These are phyloP conservation scores for Penicillium expansum DNA, from an alignment of 2,329 filamentous ascomycete species.

Conservation along the genomic window DNA sequence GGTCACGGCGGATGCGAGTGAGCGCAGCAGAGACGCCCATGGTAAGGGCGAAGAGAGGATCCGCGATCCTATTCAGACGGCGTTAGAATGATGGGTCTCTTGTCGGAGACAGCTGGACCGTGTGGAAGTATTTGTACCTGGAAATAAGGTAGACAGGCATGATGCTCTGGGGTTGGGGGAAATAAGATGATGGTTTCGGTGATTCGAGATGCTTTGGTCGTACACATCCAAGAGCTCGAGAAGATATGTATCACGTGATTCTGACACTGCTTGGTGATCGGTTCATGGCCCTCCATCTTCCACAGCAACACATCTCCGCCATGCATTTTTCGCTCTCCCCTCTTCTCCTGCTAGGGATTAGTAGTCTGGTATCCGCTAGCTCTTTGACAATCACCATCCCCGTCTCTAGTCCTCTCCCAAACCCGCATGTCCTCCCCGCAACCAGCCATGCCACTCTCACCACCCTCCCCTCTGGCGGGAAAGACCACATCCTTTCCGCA, in stretches of 20 bases:
- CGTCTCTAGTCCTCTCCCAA: constrained; percentile 44
- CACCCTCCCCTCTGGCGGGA: constrained; percentile 36
- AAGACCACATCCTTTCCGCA: constrained; percentile 56
- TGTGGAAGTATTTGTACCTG: constrained; percentile 30
- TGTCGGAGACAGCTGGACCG: background rate
- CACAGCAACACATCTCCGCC: background rate
- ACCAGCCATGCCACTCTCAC: constrained; percentile 54
- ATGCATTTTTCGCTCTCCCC: constrained; percentile 6
- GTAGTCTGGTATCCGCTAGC: constrained; percentile 2
- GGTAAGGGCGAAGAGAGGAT: constrained; percentile 53
- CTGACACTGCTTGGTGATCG: background rate
- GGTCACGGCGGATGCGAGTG: constrained; percentile 54
- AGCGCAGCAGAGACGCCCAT: constrained; percentile 54
- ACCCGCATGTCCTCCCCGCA: constrained; percentile 43
- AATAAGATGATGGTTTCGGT: background rate
- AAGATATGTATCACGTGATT: background rate
- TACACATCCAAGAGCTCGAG: background rate
- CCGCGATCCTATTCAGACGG: constrained; percentile 42
- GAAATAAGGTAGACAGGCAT: constrained; percentile 42
- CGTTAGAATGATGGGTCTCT: background rate
- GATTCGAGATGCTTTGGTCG: background rate
- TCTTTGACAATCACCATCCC: constrained; percentile 41
- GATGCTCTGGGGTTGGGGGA: background rate
- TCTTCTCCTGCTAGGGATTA: constrained; percentile 1
- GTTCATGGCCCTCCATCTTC: background rate